Percentiles rank a stretch among this genome's conserved stretches.
These are phyloP conservation scores for Ormosia semicastrata DNA, from an alignment of 306 rosid species.

Conservation along the genomic window DNA sequence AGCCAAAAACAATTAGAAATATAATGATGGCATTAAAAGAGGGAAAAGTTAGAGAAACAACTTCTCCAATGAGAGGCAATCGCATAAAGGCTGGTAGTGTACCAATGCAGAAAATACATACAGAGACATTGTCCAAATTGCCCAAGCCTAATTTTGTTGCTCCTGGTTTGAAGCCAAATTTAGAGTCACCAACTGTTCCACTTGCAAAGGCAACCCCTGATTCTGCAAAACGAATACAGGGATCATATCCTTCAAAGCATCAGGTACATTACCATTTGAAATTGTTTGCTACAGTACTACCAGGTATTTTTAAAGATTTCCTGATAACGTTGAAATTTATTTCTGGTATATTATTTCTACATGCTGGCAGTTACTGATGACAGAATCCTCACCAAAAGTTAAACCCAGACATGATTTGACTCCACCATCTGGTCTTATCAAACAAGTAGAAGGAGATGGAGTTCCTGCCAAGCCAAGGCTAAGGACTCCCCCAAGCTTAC, in stretches of 20 bases:
- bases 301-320: neutral
- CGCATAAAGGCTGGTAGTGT: slow-evolving; percentile 52
- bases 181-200: slow-evolving; percentile 52
- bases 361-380: slow-evolving; percentile 50
- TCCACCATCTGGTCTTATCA: slow-evolving; percentile 52
- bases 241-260: slow-evolving; percentile 58
- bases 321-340: neutral
- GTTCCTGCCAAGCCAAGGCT: slow-evolving; percentile 66
- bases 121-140: slow-evolving; percentile 64
- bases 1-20: slow-evolving; percentile 74
- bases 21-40: slow-evolving; percentile 88
- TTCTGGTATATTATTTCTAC: neutral
- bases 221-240: slow-evolving; percentile 57
- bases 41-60: slow-evolving; percentile 72
- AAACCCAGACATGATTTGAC: slow-evolving; percentile 66
- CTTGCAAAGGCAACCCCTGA: slow-evolving; percentile 55
- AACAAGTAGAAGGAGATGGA: slow-evolving; percentile 75
- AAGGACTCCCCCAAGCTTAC: slow-evolving; percentile 77
- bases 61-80: slow-evolving; percentile 83
- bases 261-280: slow-evolving; percentile 55
- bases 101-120: slow-evolving; percentile 45
- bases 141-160: slow-evolving; percentile 57
- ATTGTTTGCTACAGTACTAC: neutral
- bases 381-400: slow-evolving; percentile 64
- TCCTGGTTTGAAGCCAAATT: slow-evolving; percentile 55